Percentiles rank a stretch among this genome's conserved stretches.
phyloP scores from a whole-genome alignment of 768 basidiomycete genomes.

The Trametes coccinea region DNA sequence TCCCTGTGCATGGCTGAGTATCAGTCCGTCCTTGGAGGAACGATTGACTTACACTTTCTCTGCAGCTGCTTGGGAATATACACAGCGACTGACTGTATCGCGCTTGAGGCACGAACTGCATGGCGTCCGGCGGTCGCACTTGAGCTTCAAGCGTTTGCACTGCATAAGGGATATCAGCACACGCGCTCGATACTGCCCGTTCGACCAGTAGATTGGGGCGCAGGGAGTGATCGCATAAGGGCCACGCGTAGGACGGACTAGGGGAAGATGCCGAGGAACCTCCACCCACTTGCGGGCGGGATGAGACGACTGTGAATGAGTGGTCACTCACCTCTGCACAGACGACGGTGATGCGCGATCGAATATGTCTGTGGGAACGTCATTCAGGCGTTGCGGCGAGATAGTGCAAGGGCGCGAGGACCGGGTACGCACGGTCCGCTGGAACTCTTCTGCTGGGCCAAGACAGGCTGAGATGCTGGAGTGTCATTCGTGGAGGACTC shows the following conservation, averaged over 20 bases:
- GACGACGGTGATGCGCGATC: conserved; percentile 77
- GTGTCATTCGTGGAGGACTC: conserved; percentile 8
- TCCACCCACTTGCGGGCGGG: background rate
- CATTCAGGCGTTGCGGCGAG: conserved; percentile 14
- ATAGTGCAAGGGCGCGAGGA: conserved; percentile 10
- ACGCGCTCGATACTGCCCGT: too few relatives aligned
- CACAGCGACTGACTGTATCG: conserved; percentile 68
- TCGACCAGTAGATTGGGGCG: background rate
- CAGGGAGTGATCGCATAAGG: background rate
- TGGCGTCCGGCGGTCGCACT: conserved; percentile 77
- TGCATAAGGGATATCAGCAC: conserved; percentile 31
- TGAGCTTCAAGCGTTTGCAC: conserved; percentile 88
- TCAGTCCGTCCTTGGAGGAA: conserved; percentile 5
- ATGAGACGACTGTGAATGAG: background rate
- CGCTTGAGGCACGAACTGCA: conserved; percentile 81
- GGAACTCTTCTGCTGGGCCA: conserved; percentile 29
- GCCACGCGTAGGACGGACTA: background rate
- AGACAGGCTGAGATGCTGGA: background rate
- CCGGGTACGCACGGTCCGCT: conserved; percentile 32
- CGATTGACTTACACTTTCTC: conserved; percentile 71
- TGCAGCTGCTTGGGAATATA: conserved; percentile 79
- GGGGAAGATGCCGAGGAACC: background rate
- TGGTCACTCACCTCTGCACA: conserved; percentile 65
- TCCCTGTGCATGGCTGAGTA: conserved; percentile 45
- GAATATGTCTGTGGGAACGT: conserved; percentile 52